Evolutionary conservation across 352 stramenopile species (phyloP).

Genomic region (Thalassiosira livingstoniorum): DNA sequence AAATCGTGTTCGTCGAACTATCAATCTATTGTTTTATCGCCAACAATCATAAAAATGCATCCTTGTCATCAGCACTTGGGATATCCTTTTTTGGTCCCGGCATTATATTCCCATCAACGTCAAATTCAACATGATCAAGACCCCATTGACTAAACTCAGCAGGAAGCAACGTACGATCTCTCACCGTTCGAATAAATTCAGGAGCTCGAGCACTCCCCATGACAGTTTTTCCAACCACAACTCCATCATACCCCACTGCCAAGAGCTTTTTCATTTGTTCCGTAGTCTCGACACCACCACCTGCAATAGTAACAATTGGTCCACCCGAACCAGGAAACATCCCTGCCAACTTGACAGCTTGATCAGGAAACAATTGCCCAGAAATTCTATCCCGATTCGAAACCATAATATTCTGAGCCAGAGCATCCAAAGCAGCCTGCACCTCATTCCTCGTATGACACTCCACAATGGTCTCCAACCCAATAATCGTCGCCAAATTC

Average conservation of each 20-base stretch:
- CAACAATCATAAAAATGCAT: constrained; percentile 56
- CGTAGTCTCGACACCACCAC: constrained; percentile 70
- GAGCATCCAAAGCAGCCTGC: constrained; percentile 70
- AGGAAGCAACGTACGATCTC: constrained; percentile 80
- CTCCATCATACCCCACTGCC: constrained; percentile 83
- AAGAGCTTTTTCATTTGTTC: constrained; percentile 83
- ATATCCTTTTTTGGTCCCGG: constrained; percentile 62
- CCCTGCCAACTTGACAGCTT: constrained; percentile 79
- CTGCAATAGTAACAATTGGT: constrained; percentile 82
- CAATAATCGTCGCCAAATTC: constrained; percentile 83
- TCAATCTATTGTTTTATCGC: no score
- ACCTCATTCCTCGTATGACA: constrained; percentile 86
- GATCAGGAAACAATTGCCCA: constrained; percentile 70
- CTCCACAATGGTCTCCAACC: constrained; percentile 86
- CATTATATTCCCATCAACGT: constrained; percentile 80
- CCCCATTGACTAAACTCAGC: constrained; percentile 83
- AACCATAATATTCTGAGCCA: constrained; percentile 84
- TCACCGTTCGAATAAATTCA: constrained; percentile 82
- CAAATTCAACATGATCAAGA: constrained; percentile 82
- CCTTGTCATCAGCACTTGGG: constrained; percentile 39
- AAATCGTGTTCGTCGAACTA: no score
- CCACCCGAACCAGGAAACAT: constrained; percentile 82
- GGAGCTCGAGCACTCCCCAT: constrained; percentile 80
- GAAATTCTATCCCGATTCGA: constrained; percentile 83
- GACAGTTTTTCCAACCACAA: constrained; percentile 80